Conservation (phyloP, 441 rosid species). For the Theobroma grandiflorum region DNA sequence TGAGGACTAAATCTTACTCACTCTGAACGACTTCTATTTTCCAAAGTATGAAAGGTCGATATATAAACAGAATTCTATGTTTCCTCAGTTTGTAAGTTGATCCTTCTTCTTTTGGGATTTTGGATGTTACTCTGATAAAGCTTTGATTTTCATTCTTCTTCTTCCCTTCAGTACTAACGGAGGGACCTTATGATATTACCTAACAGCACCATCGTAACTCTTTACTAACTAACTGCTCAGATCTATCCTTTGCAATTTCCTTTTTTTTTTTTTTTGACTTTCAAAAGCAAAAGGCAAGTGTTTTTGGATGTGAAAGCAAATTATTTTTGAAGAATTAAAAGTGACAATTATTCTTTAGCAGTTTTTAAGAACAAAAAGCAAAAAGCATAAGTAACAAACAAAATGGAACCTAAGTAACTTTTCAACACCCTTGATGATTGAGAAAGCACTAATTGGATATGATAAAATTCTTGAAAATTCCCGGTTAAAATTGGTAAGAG, state of each 20-base stretch:
- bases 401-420: neutral
- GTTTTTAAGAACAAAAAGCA: neutral
- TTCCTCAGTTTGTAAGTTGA: neutral
- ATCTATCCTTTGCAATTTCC: neutral
- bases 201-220: neutral
- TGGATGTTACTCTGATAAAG: neutral
- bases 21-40: neutral
- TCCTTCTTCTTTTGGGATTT: neutral
- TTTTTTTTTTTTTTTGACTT: neutral
- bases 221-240: neutral
- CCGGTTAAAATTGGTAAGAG: slow-evolving; percentile 3
- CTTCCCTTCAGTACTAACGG: neutral
- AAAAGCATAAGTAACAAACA: neutral
- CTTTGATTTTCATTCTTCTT: neutral
- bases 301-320: neutral
- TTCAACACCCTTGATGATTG: neutral
- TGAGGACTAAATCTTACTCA: neutral
- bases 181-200: neutral
- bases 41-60: neutral
- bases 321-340: neutral
- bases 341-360: neutral
- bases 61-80: neutral
- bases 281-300: neutral
- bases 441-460: neutral
- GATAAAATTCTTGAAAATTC: neutral